Conservation (phyloP, 2,329 filamentous ascomycete species). For the Fusarium sp. region DNA sequence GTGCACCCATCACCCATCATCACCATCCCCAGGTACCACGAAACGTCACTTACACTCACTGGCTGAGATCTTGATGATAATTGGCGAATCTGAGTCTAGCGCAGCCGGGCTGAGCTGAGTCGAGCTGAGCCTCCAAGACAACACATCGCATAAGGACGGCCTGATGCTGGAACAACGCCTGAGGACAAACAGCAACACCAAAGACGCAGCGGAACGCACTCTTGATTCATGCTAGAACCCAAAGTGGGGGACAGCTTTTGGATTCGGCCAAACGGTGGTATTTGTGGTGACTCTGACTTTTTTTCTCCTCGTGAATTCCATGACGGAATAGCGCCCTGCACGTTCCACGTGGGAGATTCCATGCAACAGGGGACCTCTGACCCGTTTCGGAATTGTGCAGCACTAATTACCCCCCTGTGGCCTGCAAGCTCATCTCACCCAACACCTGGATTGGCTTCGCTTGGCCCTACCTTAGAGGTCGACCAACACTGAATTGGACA, state of each 20-base stretch:
- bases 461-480: slow-evolving; percentile 28
- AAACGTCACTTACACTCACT: slow-evolving; percentile 33
- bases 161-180: slow-evolving; percentile 9
- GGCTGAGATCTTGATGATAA: slow-evolving; percentile 16
- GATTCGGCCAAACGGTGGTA: slow-evolving; percentile 39
- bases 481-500: slow-evolving; percentile 7
- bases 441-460: slow-evolving; percentile 22
- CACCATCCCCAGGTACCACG: slow-evolving; percentile 3
- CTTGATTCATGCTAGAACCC: slow-evolving; percentile 29
- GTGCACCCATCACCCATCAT: slow-evolving; percentile 27
- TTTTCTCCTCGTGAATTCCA: slow-evolving; percentile 28
- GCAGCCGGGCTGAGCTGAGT: slow-evolving; percentile 24
- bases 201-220: slow-evolving; percentile 3
- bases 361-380: slow-evolving; percentile 30
- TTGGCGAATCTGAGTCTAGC: neutral
- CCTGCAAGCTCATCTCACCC: slow-evolving; percentile 12
- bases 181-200: slow-evolving; percentile 4
- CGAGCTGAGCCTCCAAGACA: slow-evolving; percentile 27
- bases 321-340: slow-evolving; percentile 46
- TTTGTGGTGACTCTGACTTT: slow-evolving; percentile 40
- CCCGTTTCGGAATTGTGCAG: slow-evolving; percentile 44
- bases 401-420: slow-evolving; percentile 36
- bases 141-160: slow-evolving; percentile 15
- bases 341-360: slow-evolving; percentile 48
- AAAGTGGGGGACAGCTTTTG: slow-evolving; percentile 19